phyloP scores from a whole-genome alignment of 371 early-diverging fungal species.

The Mortierella sp. region DNA sequence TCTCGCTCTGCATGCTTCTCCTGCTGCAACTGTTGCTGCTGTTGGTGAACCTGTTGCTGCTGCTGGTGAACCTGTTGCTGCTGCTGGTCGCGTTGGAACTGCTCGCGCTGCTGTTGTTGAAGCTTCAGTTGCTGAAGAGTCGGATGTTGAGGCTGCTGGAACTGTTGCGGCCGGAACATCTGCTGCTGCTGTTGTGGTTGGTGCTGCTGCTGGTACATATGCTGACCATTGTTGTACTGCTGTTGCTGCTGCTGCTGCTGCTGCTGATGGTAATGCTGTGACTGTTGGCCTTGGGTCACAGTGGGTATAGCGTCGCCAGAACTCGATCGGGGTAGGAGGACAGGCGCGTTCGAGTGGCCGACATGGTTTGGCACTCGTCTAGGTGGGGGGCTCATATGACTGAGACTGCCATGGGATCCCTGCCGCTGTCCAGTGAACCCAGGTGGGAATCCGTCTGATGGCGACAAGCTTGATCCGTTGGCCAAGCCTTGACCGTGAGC shows the following conservation, averaged over 20 bases:
- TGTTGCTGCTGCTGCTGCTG: slow-evolving; percentile 33
- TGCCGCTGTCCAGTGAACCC: slow-evolving; percentile 38
- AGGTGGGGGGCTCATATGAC: slow-evolving; percentile 24
- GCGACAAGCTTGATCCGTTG: slow-evolving; percentile 6
- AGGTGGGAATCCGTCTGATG: slow-evolving; percentile 14
- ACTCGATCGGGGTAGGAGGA: slow-evolving; percentile 33
- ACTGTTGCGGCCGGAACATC: slow-evolving; percentile 27
- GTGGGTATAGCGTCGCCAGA: slow-evolving; percentile 45
- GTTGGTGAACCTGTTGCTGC: too few species aligned
- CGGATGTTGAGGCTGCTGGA: slow-evolving; percentile 17
- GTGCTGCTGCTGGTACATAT: slow-evolving; percentile 23
- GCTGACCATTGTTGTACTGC: slow-evolving; percentile 12
- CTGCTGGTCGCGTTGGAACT: slow-evolving; percentile 21
- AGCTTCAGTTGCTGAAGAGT: slow-evolving; percentile 23
- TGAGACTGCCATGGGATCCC: slow-evolving; percentile 23
- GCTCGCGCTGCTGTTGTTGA: slow-evolving; percentile 28
- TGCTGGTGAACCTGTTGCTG: background rate
- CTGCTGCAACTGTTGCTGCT: background rate
- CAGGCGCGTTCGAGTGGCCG: slow-evolving; percentile 2
- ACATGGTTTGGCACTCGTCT: slow-evolving; percentile 19
- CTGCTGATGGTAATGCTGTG: slow-evolving; percentile 24
- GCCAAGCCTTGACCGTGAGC: background rate
- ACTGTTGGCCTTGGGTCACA: slow-evolving; percentile 21
- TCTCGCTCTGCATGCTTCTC: background rate
- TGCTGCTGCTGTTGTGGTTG: slow-evolving; percentile 29